Evolutionary conservation across 176 grass and related monocot species (phyloP), one percentile per base, ranked within the genome.

Genomic region (Eleusine coracana): DNA sequence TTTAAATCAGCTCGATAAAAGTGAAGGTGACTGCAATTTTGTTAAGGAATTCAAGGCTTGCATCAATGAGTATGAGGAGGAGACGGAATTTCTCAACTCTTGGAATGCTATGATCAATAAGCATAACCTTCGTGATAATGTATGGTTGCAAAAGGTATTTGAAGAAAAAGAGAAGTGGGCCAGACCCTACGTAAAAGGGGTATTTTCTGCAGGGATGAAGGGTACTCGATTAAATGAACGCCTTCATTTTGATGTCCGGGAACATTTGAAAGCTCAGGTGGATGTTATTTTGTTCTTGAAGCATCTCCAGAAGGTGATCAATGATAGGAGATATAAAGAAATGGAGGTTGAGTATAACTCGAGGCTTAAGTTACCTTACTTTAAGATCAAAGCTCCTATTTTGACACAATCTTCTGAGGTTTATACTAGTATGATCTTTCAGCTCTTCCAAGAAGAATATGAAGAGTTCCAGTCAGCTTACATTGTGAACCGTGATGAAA

Each of bases 401-500:
- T 60, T 90, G 15, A 76, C 50, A 64, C 87, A 93, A 85, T 77
- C 81, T 59, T 80, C 27, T 39, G 87, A 82, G 75, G 44, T 67
- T 48, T 93, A 90, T 79, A 90, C 87, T 27, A 82, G 78, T 81
- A 75, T 55, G 45, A 93, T 93, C 49, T 93, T 93, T 77, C 84
- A 85, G 48, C 71, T 82, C 63, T 93, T 93, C 66, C 85, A 90
- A 69, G 73, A 81, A 69, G 91, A 93, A 75, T 87, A 90, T 37
- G 91, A 90, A 60, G 91, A 93, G 77, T 91, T 94, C 74, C 89
- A 91, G 56, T 91, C 83, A 65, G 89, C 86, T 86, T 94, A 89
- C 64, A 71, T 89, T 82, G 76, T 77, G 65, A 86, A 85, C 46
- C 81, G 81, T 68, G 88, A 87, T 54, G 87, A 87, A 70, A 90